These are phyloP conservation scores for Fomitopsis schrenkii DNA, from an alignment of 1,284 basidiomycete genomes.

Conservation along the genomic window DNA sequence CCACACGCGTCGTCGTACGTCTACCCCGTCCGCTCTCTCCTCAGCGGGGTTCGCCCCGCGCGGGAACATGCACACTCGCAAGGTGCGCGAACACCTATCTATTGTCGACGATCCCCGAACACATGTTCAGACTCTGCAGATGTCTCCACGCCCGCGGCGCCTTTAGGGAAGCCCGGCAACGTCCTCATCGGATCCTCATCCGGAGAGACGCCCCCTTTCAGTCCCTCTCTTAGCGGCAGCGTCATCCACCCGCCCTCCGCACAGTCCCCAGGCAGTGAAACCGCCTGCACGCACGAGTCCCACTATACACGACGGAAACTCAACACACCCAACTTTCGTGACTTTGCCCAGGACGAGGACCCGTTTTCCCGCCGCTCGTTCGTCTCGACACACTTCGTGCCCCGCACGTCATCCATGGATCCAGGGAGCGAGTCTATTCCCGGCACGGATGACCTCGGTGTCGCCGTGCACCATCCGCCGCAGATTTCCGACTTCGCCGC, in stretches of 20 bases:
- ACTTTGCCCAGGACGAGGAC: constrained; percentile 19
- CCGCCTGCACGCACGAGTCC: not conserved
- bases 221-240: not conserved
- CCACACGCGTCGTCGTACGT: constrained; percentile 17
- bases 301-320: not conserved
- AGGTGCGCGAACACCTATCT: constrained; percentile 11
- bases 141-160: not conserved
- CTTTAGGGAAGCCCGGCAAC: not conserved
- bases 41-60: constrained; percentile 25
- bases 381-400: constrained; percentile 11
- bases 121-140: constrained; percentile 8
- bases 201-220: constrained; percentile 4
- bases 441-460: constrained; percentile 8
- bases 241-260: not conserved
- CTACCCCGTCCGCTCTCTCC: constrained; percentile 30
- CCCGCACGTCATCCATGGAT: constrained; percentile 8
- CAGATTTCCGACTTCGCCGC: constrained; percentile 27
- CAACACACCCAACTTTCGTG: constrained; percentile 24
- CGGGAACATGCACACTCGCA: not conserved
- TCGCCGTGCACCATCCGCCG: constrained; percentile 24
- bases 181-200: not conserved
- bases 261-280: not conserved
- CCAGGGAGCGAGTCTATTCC: not conserved
- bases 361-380: constrained; percentile 21
- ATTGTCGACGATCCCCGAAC: not conserved